Evolutionary conservation across 768 basidiomycete genomes (phyloP).

Genomic region (Serendipita sp.): DNA sequence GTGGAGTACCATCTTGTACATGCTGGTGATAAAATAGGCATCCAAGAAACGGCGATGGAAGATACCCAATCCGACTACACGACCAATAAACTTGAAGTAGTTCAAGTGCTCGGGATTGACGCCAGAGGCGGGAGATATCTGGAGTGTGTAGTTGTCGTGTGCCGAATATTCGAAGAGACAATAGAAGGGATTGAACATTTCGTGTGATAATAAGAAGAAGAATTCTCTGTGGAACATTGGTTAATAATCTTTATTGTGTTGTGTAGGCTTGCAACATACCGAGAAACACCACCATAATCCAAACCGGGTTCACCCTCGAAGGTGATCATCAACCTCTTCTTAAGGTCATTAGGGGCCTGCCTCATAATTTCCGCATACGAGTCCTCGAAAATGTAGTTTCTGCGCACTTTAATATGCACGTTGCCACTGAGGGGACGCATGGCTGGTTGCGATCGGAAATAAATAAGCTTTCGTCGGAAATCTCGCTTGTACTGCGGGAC

Average conservation of each 20-base stretch:
- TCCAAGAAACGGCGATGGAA: slow-evolving; percentile 99
- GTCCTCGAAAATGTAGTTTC: slow-evolving; percentile 98
- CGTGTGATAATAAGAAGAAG: slow-evolving; percentile 98
- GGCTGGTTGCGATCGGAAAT: slow-evolving; percentile 97
- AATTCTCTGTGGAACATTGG: slow-evolving; percentile 54
- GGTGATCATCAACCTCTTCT: slow-evolving; percentile 99
- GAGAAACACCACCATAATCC: slow-evolving; percentile 94
- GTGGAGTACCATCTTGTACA: slow-evolving; percentile 99
- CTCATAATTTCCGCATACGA: slow-evolving; percentile 99
- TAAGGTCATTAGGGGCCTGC: slow-evolving; percentile 93
- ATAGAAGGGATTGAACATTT: slow-evolving; percentile 99
- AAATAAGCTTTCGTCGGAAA: slow-evolving; percentile 97
- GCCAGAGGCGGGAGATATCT: slow-evolving; percentile 95
- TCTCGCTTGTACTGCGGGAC: slow-evolving; percentile 99
- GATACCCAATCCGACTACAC: slow-evolving; percentile 86
- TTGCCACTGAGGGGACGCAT: slow-evolving; percentile 97
- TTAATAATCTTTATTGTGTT: neutral
- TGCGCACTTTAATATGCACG: slow-evolving; percentile 95
- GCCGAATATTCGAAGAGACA: slow-evolving; percentile 99
- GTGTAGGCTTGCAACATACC: slow-evolving; percentile 27
- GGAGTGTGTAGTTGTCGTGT: slow-evolving; percentile 98
- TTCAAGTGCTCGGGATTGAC: slow-evolving; percentile 99
- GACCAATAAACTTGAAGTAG: slow-evolving; percentile 99
- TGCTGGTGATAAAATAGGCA: slow-evolving; percentile 97
- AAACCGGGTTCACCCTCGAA: slow-evolving; percentile 98